Evolutionary conservation across 2,329 filamentous ascomycete species (phyloP).

Genomic region (Phyllosticta capitalensis): DNA sequence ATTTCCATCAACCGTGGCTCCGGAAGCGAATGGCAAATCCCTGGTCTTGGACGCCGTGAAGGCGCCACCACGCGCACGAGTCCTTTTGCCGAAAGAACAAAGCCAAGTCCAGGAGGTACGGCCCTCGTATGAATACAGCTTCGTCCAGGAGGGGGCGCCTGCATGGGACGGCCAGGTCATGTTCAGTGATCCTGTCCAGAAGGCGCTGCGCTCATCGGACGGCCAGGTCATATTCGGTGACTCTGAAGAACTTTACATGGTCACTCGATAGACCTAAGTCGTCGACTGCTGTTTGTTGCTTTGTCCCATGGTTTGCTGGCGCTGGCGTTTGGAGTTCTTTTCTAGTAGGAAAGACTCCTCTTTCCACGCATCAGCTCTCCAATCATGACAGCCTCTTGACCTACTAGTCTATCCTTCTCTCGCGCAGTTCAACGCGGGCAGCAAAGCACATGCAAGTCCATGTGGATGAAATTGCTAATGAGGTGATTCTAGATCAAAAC

Average conservation of each 20-base stretch:
- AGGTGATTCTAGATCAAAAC: conserved; percentile 44
- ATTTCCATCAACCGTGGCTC: too few species aligned
- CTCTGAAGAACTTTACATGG: not conserved
- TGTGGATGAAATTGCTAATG: not conserved
- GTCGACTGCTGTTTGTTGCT: not conserved
- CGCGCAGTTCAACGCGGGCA: not conserved
- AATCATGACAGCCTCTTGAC: not conserved
- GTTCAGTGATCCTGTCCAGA: too few species aligned
- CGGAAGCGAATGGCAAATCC: too few species aligned
- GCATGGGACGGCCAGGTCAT: too few species aligned
- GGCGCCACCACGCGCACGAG: too few species aligned
- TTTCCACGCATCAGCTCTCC: not conserved
- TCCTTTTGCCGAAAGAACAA: too few species aligned
- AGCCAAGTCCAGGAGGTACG: too few species aligned
- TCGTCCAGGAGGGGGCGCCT: too few species aligned
- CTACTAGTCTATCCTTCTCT: not conserved
- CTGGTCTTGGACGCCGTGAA: too few species aligned
- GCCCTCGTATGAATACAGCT: too few species aligned
- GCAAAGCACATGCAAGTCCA: not conserved
- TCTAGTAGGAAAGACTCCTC: not conserved
- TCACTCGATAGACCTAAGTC: not conserved
- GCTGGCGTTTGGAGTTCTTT: not conserved
- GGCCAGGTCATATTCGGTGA: too few species aligned
- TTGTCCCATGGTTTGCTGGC: not conserved
- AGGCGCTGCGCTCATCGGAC: too few species aligned